These are phyloP conservation scores for Cutaneotrichosporon cavernicola DNA, from an alignment of 1,284 basidiomycete genomes.

Conservation along the genomic window DNA sequence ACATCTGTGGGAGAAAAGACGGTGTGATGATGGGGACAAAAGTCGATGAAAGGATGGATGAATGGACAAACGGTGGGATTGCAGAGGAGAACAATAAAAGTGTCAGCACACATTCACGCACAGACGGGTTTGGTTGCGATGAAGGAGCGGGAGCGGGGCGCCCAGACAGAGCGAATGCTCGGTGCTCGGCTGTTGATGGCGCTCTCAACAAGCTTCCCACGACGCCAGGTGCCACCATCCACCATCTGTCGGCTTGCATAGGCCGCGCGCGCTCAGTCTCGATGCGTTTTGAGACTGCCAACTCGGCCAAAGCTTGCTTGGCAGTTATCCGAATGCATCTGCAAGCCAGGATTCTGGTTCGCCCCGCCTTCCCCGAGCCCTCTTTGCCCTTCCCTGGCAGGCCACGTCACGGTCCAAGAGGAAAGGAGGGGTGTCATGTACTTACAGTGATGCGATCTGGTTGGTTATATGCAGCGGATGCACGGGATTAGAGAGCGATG, in stretches of 20 bases:
- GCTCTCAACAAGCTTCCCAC: conserved; percentile 1
- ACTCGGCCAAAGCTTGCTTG: neutral
- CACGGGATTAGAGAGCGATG: conserved; percentile 7
- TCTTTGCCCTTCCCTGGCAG: conserved; percentile 5
- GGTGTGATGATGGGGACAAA: neutral
- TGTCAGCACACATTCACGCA: conserved; percentile 7
- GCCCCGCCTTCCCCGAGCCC: neutral
- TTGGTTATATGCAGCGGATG: conserved; percentile 4
- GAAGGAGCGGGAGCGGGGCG: conserved; percentile 10
- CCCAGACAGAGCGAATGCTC: conserved; percentile 2
- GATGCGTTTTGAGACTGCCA: neutral
- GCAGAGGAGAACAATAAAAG: neutral
- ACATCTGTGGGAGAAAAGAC: conserved; percentile 60
- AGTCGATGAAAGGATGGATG: conserved; percentile 14
- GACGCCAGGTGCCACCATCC: neutral
- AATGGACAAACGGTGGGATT: conserved; percentile 5
- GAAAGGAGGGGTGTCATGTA: neutral
- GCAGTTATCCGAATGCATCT: neutral
- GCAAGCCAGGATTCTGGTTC: neutral
- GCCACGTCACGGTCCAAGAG: conserved; percentile 8
- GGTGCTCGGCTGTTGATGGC: neutral
- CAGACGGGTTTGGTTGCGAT: conserved; percentile 3
- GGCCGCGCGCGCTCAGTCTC: conserved; percentile 3
- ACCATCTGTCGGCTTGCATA: neutral
- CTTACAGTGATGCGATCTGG: neutral